Base-by-base conservation (phyloP, 192 early-diverging fungal species). In the Funneliformis mosseae region DNA sequence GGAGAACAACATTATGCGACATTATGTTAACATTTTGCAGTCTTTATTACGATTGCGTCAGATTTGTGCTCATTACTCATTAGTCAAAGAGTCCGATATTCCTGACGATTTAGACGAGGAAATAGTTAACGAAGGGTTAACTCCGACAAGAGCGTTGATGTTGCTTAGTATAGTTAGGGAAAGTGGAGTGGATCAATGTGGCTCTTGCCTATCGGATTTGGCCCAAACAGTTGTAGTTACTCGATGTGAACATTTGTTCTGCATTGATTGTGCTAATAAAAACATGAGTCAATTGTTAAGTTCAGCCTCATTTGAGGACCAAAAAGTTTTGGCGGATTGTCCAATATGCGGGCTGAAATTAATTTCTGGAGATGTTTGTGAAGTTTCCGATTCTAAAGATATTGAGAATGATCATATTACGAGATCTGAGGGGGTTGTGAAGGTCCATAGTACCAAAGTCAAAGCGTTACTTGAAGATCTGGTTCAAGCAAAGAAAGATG, bases 1-100 rank as follows among this genome's bases (percentile, higher is more conserved):
- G 38, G 84, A 86, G n/a, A 93, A 93, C 61, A 92, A 88, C 63
- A 78, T 91, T 50, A 87, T 93, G 78, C 85, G 87, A 67, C 91
- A 94, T 81, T 95, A 95, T 82, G 92, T 91, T 46, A 84, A 87
- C 55, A 92, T 95, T 60, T 82, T 92, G 14, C 87, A 89, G 67
- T 80, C 84, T 9, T 77, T 92, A 25, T 63, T 91, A 43, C 87
- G 83, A 74, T 80, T 86, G 43, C 81, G 83, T 23, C 83, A 84
- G 38, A 84, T 86, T 38, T 84, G 83, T 27, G 83, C 83, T 18
- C 83, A 84, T 59, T 86, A 80, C 77, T 80, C 83, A 8, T 79
- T 86, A 6, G 78, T 86, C 16, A 83, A 84, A 64, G 78, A 81
- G 25, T 67, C 79, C 27, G 64, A 76, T 10, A 33, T 70, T 39